phyloP scores from a whole-genome alignment of 2,329 filamentous ascomycete species.

The Colletotrichum costaricense region DNA sequence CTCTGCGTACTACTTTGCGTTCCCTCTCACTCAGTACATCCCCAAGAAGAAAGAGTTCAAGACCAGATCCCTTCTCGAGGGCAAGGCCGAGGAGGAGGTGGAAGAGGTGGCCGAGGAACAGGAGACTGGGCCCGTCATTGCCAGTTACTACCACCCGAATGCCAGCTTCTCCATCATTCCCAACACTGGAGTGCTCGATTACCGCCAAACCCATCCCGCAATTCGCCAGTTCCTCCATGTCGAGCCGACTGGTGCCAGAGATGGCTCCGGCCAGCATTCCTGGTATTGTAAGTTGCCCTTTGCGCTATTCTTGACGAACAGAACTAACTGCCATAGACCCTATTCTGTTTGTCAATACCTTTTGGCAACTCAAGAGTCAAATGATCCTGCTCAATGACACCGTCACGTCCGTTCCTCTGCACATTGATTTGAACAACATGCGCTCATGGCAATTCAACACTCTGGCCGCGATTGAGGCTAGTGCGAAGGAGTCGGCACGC shows the following conservation, averaged over 20 bases:
- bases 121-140: constrained; percentile 74
- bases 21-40: constrained; percentile 89
- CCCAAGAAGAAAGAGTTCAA: constrained; percentile 91
- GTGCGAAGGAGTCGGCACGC: constrained; percentile 83
- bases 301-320: neutral
- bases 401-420: constrained; percentile 82
- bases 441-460: constrained; percentile 91
- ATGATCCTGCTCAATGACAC: constrained; percentile 95
- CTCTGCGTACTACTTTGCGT: constrained; percentile 84
- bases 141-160: constrained; percentile 95
- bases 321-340: constrained; percentile 63
- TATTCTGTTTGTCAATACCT: constrained; percentile 91
- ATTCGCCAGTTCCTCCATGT: constrained; percentile 82
- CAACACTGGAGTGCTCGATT: constrained; percentile 77
- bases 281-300: constrained; percentile 76
- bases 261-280: constrained; percentile 85
- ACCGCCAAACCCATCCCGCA: constrained; percentile 76
- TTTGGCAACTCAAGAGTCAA: constrained; percentile 93
- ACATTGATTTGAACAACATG: constrained; percentile 85
- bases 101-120: constrained; percentile 65
- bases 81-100: constrained; percentile 57
- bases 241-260: constrained; percentile 83
- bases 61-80: constrained; percentile 85
- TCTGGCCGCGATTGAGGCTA: constrained; percentile 86
- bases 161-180: constrained; percentile 90